Evolutionary conservation across 2,329 filamentous ascomycete species (phyloP).

Genomic region (Chaetomium globosum): DNA sequence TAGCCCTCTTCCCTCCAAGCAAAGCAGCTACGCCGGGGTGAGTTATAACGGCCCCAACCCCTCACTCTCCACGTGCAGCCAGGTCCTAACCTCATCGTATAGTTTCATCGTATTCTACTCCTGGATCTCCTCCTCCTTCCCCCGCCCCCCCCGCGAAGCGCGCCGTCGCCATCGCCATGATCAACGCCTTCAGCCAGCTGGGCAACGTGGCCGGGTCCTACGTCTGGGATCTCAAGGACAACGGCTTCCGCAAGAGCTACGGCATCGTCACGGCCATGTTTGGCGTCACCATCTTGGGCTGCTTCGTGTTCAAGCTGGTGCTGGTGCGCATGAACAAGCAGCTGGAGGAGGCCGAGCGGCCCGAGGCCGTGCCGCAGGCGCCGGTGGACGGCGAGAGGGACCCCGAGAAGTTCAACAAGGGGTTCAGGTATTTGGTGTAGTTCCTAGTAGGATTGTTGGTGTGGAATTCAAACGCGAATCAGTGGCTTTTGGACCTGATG

Average conservation of each 20-base stretch:
- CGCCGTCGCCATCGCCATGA: slow-evolving; percentile 62
- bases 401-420: slow-evolving; percentile 35
- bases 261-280: slow-evolving; percentile 68
- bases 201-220: slow-evolving; percentile 64
- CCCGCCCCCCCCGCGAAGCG: slow-evolving; percentile 62
- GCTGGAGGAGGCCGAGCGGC: slow-evolving; percentile 46
- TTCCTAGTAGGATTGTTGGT: background rate
- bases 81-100: background rate
- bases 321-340: slow-evolving; percentile 52
- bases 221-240: slow-evolving; percentile 61
- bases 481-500: background rate
- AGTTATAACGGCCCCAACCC: background rate
- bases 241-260: slow-evolving; percentile 66
- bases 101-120: slow-evolving; percentile 60
- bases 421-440: slow-evolving; percentile 33
- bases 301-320: slow-evolving; percentile 52
- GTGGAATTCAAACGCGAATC: background rate
- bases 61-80: background rate
- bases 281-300: slow-evolving; percentile 58
- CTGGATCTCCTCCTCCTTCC: slow-evolving; percentile 61
- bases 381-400: slow-evolving; percentile 39
- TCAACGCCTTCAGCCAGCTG: slow-evolving; percentile 61
- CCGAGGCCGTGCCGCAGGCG: slow-evolving; percentile 2
- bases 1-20: slow-evolving; percentile 63
- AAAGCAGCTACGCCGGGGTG: slow-evolving; percentile 55